A percentile compares a stretch with the other conserved stretches of the same genome.
Conservation (phyloP, 78 protist species). For the Chrysochromulina tobinii region DNA sequence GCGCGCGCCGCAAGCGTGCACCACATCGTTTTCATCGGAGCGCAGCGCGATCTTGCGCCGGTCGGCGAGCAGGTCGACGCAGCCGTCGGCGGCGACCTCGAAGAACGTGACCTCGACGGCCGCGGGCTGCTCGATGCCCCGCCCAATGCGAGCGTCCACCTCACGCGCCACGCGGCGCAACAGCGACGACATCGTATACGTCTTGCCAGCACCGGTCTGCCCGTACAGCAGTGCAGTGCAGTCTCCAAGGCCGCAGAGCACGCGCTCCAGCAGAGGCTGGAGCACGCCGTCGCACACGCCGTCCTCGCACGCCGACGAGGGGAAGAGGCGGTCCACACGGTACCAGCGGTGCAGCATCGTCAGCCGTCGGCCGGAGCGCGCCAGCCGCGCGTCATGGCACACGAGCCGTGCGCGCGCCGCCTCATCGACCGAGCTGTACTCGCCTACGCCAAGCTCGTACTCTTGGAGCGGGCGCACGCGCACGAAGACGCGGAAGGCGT, state of each 20-base stretch:
- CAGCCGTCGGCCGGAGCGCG: background rate
- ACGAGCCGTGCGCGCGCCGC: background rate
- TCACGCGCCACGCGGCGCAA: background rate
- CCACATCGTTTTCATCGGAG: background rate
- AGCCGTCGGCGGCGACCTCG: background rate
- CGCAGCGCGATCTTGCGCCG: background rate
- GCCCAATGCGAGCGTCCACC: background rate
- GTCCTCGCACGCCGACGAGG: background rate
- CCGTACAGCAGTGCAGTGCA: background rate
- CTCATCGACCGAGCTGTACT: background rate
- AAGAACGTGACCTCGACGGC: background rate
- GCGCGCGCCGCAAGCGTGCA: background rate
- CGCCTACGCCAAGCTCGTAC: background rate
- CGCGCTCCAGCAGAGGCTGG: background rate
- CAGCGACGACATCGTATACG: background rate
- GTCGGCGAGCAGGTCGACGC: background rate
- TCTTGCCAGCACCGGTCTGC: constrained; percentile 8
- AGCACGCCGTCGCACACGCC: background rate
- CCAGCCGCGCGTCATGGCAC: background rate
- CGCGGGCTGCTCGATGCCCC: background rate
- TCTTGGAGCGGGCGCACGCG: background rate
- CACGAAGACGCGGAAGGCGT: background rate
- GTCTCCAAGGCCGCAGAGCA: background rate
- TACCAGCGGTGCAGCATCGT: background rate
- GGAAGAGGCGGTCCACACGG: background rate